phyloP scores from a whole-genome alignment of 495 filamentous ascomycete species.

The Penicillium herquei region DNA sequence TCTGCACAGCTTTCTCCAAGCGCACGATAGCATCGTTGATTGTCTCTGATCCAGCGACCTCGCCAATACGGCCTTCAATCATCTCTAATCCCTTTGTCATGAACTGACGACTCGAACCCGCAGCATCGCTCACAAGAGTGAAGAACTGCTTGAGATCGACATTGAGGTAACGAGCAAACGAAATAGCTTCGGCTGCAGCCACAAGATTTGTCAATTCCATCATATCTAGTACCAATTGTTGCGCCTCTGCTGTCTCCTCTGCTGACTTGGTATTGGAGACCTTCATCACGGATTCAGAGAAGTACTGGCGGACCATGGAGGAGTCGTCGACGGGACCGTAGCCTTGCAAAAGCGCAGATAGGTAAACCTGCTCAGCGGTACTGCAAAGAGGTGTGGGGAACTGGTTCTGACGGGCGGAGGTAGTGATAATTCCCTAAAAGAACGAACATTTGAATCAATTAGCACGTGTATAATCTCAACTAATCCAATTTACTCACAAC shows the following conservation, averaged over 20 bases:
- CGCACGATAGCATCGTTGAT: constrained; percentile 56
- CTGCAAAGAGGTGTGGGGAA: constrained; percentile 71
- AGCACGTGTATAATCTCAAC: not conserved
- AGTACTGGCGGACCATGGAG: constrained; percentile 63
- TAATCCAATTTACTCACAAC: constrained; percentile 40
- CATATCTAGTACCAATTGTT: constrained; percentile 56
- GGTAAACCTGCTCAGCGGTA: constrained; percentile 70
- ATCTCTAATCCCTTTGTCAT: constrained; percentile 57
- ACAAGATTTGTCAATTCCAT: constrained; percentile 65
- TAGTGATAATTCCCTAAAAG: constrained; percentile 72
- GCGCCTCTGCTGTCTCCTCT: constrained; percentile 30
- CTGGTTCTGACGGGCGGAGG: constrained; percentile 55
- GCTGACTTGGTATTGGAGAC: constrained; percentile 25
- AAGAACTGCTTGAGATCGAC: constrained; percentile 65
- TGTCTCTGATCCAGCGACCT: constrained; percentile 34
- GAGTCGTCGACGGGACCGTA: constrained; percentile 69
- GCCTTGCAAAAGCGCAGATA: constrained; percentile 56
- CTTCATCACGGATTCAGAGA: constrained; percentile 37
- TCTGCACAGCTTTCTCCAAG: constrained; percentile 59
- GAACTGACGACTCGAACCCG: constrained; percentile 64
- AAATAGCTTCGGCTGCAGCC: constrained; percentile 62
- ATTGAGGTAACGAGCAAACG: constrained; percentile 60
- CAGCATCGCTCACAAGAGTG: constrained; percentile 66
- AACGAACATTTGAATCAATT: constrained; percentile 5
- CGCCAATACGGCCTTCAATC: constrained; percentile 32